These are phyloP conservation scores for Hypocrella siamensis DNA, from an alignment of 2,329 filamentous ascomycete genomes.

Conservation along the genomic window DNA sequence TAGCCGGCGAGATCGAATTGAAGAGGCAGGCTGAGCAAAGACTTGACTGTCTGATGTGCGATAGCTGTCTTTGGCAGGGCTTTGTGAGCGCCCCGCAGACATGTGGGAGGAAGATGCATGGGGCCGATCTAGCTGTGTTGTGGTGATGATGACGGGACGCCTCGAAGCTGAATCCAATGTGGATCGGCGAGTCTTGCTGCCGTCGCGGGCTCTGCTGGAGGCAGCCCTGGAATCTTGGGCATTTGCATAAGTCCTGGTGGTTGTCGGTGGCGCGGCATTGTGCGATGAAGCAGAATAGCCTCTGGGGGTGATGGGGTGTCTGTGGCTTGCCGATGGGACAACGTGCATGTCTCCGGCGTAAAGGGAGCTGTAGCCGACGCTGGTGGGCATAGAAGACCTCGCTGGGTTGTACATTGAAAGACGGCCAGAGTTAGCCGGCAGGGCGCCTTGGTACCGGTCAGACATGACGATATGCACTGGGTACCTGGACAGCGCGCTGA, in stretches of 20 bases:
- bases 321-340: conserved; percentile 25
- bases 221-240: conserved; percentile 35
- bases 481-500: too few species aligned
- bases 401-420: conserved; percentile 32
- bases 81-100: conserved; percentile 19
- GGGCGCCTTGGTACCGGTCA: conserved; percentile 27
- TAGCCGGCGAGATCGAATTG: conserved; percentile 33
- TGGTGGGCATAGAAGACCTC: conserved; percentile 36
- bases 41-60: conserved; percentile 34
- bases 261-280: conserved; percentile 21
- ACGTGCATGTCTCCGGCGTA: conserved; percentile 40
- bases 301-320: conserved; percentile 17
- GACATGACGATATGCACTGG: conserved; percentile 27
- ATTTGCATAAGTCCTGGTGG: conserved; percentile 40
- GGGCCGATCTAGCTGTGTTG: conserved; percentile 26
- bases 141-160: conserved; percentile 42
- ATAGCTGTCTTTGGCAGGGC: conserved; percentile 35
- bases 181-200: conserved; percentile 31
- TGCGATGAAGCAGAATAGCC: conserved; percentile 18
- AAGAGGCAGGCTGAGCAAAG: conserved; percentile 42
- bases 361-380: conserved; percentile 30
- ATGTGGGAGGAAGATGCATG: conserved; percentile 23
- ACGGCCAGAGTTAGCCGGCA: conserved; percentile 20
- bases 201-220: conserved; percentile 31
- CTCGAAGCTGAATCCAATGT: conserved; percentile 33